These are phyloP conservation scores for Sanghuangporus sanghuang DNA, from an alignment of 1,284 basidiomycete genomes.

Conservation along the genomic window DNA sequence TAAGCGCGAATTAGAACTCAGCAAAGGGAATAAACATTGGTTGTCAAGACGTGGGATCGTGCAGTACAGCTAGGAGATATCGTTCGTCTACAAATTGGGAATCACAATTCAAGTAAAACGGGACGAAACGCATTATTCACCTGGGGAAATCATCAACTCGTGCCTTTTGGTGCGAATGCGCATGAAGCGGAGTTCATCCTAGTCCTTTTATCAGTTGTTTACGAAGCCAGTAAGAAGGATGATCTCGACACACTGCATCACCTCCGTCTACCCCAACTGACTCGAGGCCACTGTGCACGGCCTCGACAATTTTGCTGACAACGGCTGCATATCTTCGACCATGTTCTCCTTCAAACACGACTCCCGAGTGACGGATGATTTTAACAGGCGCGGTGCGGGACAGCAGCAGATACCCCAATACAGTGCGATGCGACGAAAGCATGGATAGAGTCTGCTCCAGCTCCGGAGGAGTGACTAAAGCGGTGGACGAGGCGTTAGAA, in stretches of 20 bases:
- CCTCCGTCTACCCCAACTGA: slow-evolving; percentile 56
- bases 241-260: slow-evolving; percentile 41
- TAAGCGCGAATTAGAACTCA: not conserved
- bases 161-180: slow-evolving; percentile 87
- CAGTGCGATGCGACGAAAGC: slow-evolving; percentile 77
- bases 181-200: slow-evolving; percentile 89
- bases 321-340: slow-evolving; percentile 76
- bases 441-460: slow-evolving; percentile 74
- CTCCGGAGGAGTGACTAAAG: slow-evolving; percentile 39
- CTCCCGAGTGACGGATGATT: slow-evolving; percentile 80
- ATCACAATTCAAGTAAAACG: not conserved
- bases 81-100: slow-evolving; percentile 54
- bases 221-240: not conserved
- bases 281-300: slow-evolving; percentile 67
- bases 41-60: slow-evolving; percentile 56
- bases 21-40: not conserved
- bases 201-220: slow-evolving; percentile 1
- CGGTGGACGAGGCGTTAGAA: not conserved
- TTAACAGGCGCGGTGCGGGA: slow-evolving; percentile 57
- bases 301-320: slow-evolving; percentile 75
- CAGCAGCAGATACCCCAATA: slow-evolving; percentile 84
- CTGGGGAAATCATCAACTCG: slow-evolving; percentile 92
- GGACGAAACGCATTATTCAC: slow-evolving; percentile 37
- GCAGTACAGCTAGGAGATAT: slow-evolving; percentile 80
- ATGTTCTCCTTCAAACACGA: slow-evolving; percentile 84